A percentile compares a stretch with the other conserved stretches of the same genome.
phyloP scores from a whole-genome alignment of 2,329 filamentous ascomycete genomes.

The Colletotrichum nymphaeae region DNA sequence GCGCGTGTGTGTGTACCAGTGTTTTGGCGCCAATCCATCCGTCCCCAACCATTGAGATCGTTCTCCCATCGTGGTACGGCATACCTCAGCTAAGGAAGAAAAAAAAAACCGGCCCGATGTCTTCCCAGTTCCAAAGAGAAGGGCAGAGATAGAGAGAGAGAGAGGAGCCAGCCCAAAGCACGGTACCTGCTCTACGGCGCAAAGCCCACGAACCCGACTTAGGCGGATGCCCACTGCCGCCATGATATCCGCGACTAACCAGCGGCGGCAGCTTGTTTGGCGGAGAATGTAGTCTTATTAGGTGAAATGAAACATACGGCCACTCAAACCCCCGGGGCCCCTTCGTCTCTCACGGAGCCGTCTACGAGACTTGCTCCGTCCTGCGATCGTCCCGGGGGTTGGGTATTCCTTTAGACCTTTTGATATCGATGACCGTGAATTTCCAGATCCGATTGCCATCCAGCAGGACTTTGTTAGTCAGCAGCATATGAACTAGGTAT shows the following conservation, averaged over 20 bases:
- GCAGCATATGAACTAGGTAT: background rate
- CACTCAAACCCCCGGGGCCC: background rate
- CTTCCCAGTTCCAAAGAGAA: background rate
- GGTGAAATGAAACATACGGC: constrained; percentile 24
- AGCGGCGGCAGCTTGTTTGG: constrained; percentile 28
- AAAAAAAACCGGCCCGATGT: constrained; percentile 2
- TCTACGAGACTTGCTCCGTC: constrained; percentile 12
- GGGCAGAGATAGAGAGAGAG: background rate
- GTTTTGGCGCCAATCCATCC: constrained; percentile 21
- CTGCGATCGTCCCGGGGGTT: background rate
- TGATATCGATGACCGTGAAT: background rate
- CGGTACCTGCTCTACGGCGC: background rate
- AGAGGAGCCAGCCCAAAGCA: constrained; percentile 16
- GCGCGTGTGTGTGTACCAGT: constrained; percentile 4
- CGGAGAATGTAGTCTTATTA: constrained; percentile 36
- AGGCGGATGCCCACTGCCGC: constrained; percentile 4
- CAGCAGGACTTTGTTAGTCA: background rate
- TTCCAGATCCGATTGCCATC: background rate
- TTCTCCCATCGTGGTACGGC: background rate
- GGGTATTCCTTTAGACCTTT: background rate
- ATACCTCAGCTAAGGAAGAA: background rate
- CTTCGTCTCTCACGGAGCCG: constrained; percentile 2
- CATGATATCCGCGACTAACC: constrained; percentile 24
- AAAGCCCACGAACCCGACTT: constrained; percentile 19
- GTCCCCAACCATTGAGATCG: constrained; percentile 7